Evolutionary conservation across 176 grass and related monocot genomes (phyloP).

Genomic region (Thalia dealbata): DNA sequence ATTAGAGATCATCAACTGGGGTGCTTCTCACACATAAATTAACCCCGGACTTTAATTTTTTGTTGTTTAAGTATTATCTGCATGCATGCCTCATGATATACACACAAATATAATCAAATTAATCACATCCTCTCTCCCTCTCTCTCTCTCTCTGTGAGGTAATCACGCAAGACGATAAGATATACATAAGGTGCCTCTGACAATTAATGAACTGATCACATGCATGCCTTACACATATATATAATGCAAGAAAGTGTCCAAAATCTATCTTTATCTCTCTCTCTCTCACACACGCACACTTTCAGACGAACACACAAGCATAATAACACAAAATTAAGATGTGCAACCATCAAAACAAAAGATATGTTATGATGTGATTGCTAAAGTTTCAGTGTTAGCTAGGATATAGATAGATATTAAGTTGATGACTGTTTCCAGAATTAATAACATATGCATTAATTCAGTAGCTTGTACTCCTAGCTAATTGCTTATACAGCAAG

Average conservation of each 20-base stretch:
- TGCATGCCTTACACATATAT: background rate
- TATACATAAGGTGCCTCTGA: background rate
- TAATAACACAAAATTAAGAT: background rate
- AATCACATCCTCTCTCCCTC: too few relatives aligned
- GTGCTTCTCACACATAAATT: background rate
- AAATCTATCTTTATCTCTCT: background rate
- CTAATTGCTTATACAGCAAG: too few relatives aligned
- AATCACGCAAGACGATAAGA: background rate
- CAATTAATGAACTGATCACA: background rate
- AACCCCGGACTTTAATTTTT: background rate
- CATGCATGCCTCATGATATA: conserved; percentile 1
- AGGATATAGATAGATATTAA: background rate
- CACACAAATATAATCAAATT: too few relatives aligned
- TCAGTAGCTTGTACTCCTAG: background rate
- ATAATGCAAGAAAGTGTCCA: background rate
- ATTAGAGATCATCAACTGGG: background rate
- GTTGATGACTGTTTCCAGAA: background rate
- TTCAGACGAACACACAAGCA: background rate
- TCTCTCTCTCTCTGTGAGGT: too few relatives aligned
- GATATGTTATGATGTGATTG: too few relatives aligned
- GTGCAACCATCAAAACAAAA: background rate
- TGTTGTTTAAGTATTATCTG: background rate
- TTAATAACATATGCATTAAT: background rate
- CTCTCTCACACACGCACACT: background rate
- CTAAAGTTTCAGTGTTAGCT: too few relatives aligned